Base-by-base conservation (phyloP, 2,329 filamentous ascomycete species). In the Colletotrichum sidae region DNA sequence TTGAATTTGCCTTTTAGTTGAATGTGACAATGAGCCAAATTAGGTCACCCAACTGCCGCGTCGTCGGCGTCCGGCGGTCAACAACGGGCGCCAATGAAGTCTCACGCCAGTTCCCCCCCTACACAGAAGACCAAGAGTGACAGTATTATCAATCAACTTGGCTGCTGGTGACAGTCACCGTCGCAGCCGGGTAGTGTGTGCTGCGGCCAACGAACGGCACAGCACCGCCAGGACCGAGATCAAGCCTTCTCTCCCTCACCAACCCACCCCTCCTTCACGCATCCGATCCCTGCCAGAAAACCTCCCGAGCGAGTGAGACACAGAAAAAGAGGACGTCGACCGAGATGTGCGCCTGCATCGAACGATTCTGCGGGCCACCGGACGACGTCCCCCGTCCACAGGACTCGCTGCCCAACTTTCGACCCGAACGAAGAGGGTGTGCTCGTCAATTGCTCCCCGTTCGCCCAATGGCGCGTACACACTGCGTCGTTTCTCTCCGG, bases 321-420 rank as follows among this genome's bases (percentile, higher is more conserved):
- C 55, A 54, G 55, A 12, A 60, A 25, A 25, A 4, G 25, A 25
- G 25, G 25, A 46, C 38, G 10, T 65, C 61, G 51, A 65, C 50
- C 39, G 57, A 65, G 61, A 55, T 41, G 57, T 37, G 51, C 57
- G 52, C 46, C 17, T 50, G 58, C 63, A 63, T 63, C 63, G 63
- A 66, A 66, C 63, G 58, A 66, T 63, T 17, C 47, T 62, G 58
- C 63, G 58, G 63, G 58, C 52, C 41, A 52, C 62, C 57, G 46
- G 50, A 39, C 11, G 33, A 39, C 25, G 38, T 15, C 13, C 41
- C 13, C 46, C 46, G 15, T 13, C 25, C 25, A 62, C 42, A 42
- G 52, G 35, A 39, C 15, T 8, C 33, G 13, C 6, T n/a, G 34
- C 34, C 34, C 49, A 52, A 53, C 13, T 33, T 12, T 6, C 34